A percentile compares a stretch with the other conserved stretches of the same genome.
Evolutionary conservation across 768 basidiomycete species (phyloP).

Genomic region (Mycena galopus): DNA sequence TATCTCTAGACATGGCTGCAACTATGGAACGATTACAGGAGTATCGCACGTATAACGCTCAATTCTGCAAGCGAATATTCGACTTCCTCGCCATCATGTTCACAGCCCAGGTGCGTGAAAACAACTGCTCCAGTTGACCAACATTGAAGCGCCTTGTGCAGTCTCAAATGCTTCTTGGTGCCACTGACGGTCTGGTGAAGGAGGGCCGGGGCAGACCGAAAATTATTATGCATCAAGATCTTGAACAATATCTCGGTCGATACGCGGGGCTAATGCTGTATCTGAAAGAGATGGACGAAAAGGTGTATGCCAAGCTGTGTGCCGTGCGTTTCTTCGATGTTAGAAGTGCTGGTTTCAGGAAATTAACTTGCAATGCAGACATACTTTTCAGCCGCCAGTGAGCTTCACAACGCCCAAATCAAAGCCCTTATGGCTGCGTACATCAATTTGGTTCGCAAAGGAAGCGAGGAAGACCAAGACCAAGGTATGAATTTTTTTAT

Average conservation of each 20-base stretch:
- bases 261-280: conserved; percentile 94
- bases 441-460: conserved; percentile 71
- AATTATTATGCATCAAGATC: conserved; percentile 72
- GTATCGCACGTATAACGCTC: conserved; percentile 88
- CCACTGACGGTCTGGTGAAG: conserved; percentile 68
- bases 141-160: conserved; percentile 43
- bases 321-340: conserved; percentile 68
- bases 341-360: not conserved
- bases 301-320: conserved; percentile 88
- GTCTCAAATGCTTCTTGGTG: conserved; percentile 78
- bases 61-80: conserved; percentile 92
- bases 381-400: conserved; percentile 90
- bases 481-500: conserved; percentile 63
- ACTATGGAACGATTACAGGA: conserved; percentile 94
- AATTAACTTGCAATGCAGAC: conserved; percentile 62
- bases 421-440: conserved; percentile 76
- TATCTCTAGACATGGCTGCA: conserved; percentile 87
- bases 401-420: conserved; percentile 86
- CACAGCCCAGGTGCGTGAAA: conserved; percentile 79
- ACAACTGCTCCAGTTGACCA: conserved; percentile 1
- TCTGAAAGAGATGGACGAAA: conserved; percentile 96
- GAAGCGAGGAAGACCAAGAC: conserved; percentile 79
- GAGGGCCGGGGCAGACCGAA: conserved; percentile 59
- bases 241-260: conserved; percentile 88
- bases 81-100: conserved; percentile 95